These are phyloP conservation scores for Boletus sensibilis DNA, from an alignment of 768 basidiomycete species.

Conservation along the genomic window DNA sequence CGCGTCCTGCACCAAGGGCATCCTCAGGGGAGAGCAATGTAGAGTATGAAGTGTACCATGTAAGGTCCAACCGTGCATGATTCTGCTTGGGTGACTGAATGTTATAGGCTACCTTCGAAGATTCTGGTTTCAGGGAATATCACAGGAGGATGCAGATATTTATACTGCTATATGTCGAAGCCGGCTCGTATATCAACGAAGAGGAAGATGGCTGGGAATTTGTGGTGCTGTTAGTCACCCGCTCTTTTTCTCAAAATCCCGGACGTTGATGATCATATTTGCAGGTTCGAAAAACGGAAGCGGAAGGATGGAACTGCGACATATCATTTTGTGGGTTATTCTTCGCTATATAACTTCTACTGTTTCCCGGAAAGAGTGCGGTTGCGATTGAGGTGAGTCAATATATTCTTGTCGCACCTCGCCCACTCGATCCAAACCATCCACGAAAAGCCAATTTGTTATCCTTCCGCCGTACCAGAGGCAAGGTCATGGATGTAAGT, in stretches of 20 bases:
- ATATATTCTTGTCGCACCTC: not conserved
- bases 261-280: constrained; percentile 1
- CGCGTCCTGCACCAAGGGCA: constrained; percentile 46
- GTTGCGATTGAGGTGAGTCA: constrained; percentile 73
- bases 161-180: constrained; percentile 93
- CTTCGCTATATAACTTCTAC: constrained; percentile 93
- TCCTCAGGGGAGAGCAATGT: constrained; percentile 55
- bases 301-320: constrained; percentile 53
- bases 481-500: constrained; percentile 86
- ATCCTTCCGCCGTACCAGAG: constrained; percentile 89
- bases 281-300: constrained; percentile 83
- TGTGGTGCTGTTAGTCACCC: constrained; percentile 65
- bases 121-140: constrained; percentile 87
- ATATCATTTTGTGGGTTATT: constrained; percentile 95
- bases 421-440: not conserved
- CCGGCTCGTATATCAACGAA: constrained; percentile 90
- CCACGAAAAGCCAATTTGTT: constrained; percentile 76
- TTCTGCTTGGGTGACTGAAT: constrained; percentile 2
- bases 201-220: constrained; percentile 96
- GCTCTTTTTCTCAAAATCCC: not conserved
- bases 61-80: constrained; percentile 38
- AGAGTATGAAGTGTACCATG: constrained; percentile 91
- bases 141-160: constrained; percentile 93
- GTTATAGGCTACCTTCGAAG: constrained; percentile 73
- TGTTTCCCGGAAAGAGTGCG: constrained; percentile 91